Percentiles rank a stretch among this genome's conserved stretches.
phyloP scores from a whole-genome alignment of 495 filamentous ascomycete genomes.

The Barbatosphaeria neglecta region DNA sequence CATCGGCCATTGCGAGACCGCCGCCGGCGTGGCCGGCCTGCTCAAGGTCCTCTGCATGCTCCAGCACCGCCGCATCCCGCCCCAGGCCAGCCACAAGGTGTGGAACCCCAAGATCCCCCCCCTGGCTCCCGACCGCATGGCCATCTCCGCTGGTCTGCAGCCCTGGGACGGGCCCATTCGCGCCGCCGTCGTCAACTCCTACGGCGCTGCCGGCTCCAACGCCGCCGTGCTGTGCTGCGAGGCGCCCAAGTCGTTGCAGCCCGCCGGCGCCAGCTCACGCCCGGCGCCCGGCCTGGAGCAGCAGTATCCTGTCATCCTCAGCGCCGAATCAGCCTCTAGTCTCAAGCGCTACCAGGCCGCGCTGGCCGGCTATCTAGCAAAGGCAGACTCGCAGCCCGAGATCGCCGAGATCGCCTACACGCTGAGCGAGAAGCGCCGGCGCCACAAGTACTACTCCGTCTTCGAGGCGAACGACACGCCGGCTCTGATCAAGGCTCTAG shows the following conservation, averaged over 20 bases:
- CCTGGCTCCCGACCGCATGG: conserved; percentile 21
- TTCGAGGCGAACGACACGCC: too few relatives aligned
- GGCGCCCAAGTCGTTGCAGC: conserved; percentile 2
- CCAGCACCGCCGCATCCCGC: conserved; percentile 25
- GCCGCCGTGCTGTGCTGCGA: conserved; percentile 29
- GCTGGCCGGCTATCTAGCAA: too few relatives aligned
- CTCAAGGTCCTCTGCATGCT: conserved; percentile 42
- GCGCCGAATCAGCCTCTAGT: too few relatives aligned
- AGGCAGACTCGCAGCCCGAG: too few relatives aligned
- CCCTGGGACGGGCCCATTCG: conserved; percentile 22
- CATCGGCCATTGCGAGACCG: conserved; percentile 36
- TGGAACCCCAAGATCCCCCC: conserved; percentile 28
- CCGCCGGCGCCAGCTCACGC: conserved; percentile 3
- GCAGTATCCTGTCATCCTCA: too few relatives aligned
- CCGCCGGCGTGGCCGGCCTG: conserved; percentile 28
- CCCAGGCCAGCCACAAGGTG: conserved; percentile 26
- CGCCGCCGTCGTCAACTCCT: conserved; percentile 39
- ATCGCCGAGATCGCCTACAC: too few relatives aligned
- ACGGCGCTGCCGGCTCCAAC: conserved; percentile 40
- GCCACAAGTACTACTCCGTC: too few relatives aligned
- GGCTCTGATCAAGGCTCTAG: too few relatives aligned
- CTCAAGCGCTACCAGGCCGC: too few relatives aligned
- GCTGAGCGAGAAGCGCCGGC: too few relatives aligned
- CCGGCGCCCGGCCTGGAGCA: not conserved
- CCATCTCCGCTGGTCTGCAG: conserved; percentile 17